These are phyloP conservation scores for Diaporthe vaccinii DNA, from an alignment of 2,329 filamentous ascomycete genomes.

Conservation along the genomic window DNA sequence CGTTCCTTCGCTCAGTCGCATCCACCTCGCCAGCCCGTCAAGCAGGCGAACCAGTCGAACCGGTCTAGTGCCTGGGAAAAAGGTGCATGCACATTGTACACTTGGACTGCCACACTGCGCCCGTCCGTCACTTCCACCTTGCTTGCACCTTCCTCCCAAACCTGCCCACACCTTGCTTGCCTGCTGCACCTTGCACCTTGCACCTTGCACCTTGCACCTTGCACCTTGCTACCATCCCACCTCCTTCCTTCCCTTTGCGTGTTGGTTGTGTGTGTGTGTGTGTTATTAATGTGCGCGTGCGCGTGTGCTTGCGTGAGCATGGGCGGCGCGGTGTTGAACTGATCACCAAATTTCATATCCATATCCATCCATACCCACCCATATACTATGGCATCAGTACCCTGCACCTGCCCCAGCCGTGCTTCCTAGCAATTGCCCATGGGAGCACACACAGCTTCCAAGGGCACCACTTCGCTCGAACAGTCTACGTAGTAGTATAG, in stretches of 20 bases:
- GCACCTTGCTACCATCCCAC: conserved; percentile 19
- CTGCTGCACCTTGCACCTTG: conserved; percentile 24
- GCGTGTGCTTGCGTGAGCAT: neutral
- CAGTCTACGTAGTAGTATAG: neutral
- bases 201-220: conserved; percentile 14
- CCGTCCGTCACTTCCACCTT: conserved; percentile 13
- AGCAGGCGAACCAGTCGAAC: conserved; percentile 15
- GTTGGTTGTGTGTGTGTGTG: neutral
- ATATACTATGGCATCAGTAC: neutral
- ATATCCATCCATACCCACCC: conserved; percentile 2
- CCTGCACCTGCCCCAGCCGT: neutral
- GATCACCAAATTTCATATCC: conserved; percentile 23
- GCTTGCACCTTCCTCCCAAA: conserved; percentile 9
- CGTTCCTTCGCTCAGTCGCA: conserved; percentile 15
- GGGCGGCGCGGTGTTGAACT: neutral
- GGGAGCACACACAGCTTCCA: neutral
- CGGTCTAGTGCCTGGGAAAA: conserved; percentile 24
- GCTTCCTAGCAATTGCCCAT: neutral
- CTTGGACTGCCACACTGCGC: conserved; percentile 26
- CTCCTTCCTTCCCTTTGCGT: conserved; percentile 21
- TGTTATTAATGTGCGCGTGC: neutral
- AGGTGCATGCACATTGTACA: conserved; percentile 28
- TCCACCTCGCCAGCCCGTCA: conserved; percentile 14
- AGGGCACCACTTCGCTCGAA: neutral
- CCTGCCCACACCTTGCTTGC: conserved; percentile 17